Conservation (phyloP, 257 asterid species). For the Nicotiana undulata region DNA sequence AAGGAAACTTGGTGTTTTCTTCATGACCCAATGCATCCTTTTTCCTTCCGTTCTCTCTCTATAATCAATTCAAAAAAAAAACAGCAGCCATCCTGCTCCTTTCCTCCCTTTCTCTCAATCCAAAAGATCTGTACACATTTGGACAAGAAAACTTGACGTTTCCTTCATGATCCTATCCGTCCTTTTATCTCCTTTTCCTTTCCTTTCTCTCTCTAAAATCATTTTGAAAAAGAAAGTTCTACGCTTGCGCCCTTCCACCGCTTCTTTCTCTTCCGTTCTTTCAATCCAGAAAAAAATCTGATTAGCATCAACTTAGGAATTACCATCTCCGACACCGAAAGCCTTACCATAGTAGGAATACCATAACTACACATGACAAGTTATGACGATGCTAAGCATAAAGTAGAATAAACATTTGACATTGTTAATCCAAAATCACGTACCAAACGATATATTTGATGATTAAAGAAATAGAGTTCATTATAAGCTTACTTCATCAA, state of each 20-base stretch:
- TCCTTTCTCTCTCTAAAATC: background rate
- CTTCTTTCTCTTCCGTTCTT: background rate
- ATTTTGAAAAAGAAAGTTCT: background rate
- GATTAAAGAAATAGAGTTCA: background rate
- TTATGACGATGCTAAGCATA: background rate
- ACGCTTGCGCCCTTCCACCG: background rate
- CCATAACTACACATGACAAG: background rate
- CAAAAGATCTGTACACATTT: background rate
- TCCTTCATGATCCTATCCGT: background rate
- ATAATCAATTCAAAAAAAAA: background rate
- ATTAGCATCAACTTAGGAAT: background rate
- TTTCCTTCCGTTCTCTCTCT: background rate
- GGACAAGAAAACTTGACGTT: background rate
- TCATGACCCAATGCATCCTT: background rate
- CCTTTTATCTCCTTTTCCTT: background rate
- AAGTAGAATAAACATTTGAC: background rate
- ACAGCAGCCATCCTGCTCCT: background rate
- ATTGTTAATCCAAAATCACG: background rate
- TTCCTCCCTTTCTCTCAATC: background rate
- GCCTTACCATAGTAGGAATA: background rate
- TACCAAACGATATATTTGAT: background rate
- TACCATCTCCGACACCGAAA: background rate
- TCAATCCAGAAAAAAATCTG: background rate
- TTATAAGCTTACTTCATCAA: background rate
- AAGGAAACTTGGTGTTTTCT: background rate